Conservation (phyloP, 768 basidiomycete species). For the Sporobolomyces roseus region DNA sequence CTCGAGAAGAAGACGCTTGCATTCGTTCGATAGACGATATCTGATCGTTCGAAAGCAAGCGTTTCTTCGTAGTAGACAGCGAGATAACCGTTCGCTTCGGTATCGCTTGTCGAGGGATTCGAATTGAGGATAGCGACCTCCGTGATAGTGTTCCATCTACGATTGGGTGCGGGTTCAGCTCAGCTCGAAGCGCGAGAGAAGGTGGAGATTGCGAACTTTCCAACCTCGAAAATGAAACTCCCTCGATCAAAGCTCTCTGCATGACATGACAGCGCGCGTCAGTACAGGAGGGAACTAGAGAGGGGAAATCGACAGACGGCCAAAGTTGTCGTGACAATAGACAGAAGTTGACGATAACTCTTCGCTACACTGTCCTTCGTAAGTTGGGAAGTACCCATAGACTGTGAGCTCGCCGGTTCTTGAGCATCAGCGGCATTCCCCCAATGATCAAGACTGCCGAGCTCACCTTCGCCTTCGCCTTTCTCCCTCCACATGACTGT, state of each 20-base stretch:
- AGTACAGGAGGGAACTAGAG: neutral
- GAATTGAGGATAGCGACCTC: conserved; percentile 27
- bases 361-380: neutral
- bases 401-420: neutral
- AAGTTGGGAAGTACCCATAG: conserved; percentile 21
- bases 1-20: conserved; percentile 14
- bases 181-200: neutral
- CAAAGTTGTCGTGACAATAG: conserved; percentile 9
- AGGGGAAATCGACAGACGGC: neutral
- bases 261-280: no score
- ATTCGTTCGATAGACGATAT: conserved; percentile 23
- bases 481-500: conserved; percentile 18
- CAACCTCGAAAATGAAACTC: conserved; percentile 10
- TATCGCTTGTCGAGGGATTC: neutral
- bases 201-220: neutral
- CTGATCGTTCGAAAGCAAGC: conserved; percentile 11
- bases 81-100: conserved; percentile 27
- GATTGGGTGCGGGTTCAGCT: neutral
- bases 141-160: conserved; percentile 21
- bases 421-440: neutral
- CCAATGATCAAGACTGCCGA: neutral
- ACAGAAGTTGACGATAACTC: neutral
- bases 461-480: conserved; percentile 14
- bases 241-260: conserved; percentile 26
- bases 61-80: conserved; percentile 19